Evolutionary conservation across 2,329 filamentous ascomycete species (phyloP).

Genomic region (Aspergillus neotritici): DNA sequence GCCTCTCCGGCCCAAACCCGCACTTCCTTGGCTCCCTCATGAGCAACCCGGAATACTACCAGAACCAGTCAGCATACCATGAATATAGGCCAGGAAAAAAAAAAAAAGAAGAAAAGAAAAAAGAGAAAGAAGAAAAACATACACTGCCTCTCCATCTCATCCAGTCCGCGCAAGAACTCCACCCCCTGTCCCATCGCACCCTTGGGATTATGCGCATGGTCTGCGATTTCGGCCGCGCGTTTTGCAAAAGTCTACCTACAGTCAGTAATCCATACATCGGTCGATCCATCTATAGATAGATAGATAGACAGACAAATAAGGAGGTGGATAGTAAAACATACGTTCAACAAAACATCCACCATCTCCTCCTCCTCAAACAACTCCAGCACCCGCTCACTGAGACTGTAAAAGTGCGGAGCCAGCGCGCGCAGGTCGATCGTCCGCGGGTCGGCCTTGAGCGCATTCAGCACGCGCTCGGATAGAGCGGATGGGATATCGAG

Average conservation of each 20-base stretch:
- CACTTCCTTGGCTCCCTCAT: slow-evolving; percentile 65
- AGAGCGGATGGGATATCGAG: slow-evolving; percentile 77
- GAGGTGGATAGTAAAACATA: slow-evolving; percentile 17
- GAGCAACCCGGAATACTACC: slow-evolving; percentile 63
- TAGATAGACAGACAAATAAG: background rate
- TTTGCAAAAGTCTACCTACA: slow-evolving; percentile 66
- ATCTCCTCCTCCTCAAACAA: slow-evolving; percentile 86
- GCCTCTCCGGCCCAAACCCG: slow-evolving; percentile 65
- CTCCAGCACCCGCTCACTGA: slow-evolving; percentile 80
- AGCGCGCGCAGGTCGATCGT: slow-evolving; percentile 78
- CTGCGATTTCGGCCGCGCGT: slow-evolving; percentile 73
- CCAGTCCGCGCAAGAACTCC: slow-evolving; percentile 81
- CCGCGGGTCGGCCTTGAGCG: slow-evolving; percentile 81
- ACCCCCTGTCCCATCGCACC: slow-evolving; percentile 61
- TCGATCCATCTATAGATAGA: too few species aligned
- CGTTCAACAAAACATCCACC: slow-evolving; percentile 60
- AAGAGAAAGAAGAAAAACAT: slow-evolving; percentile 11
- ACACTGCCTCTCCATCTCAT: slow-evolving; percentile 78
- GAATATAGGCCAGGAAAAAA: too few species aligned
- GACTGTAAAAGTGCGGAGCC: slow-evolving; percentile 79
- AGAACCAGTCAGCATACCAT: slow-evolving; percentile 14
- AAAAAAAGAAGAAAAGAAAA: background rate
- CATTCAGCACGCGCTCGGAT: slow-evolving; percentile 74
- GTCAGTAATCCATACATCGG: background rate
- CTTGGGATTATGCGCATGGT: slow-evolving; percentile 81